Conservation (phyloP, 371 early-diverging fungal genomes). For the Fennellomyces sp. region DNA sequence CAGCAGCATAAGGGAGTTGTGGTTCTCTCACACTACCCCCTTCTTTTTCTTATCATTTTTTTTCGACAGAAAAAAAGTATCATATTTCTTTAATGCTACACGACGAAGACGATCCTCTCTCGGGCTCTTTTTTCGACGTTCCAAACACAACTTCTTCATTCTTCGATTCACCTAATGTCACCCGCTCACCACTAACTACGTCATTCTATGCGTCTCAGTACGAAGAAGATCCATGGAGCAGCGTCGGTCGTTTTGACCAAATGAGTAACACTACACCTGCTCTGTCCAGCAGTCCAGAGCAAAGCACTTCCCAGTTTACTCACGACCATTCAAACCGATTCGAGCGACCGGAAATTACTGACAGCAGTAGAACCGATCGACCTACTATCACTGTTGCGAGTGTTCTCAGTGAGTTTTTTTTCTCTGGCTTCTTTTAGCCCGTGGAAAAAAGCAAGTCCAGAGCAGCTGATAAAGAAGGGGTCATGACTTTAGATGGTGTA, state of each 20-base stretch:
- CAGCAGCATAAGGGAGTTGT: too few relatives aligned
- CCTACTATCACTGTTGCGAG: conserved; percentile 13
- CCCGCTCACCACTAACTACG: conserved; percentile 3
- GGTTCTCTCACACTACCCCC: too few relatives aligned
- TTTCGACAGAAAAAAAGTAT: too few relatives aligned
- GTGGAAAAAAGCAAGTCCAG: background rate
- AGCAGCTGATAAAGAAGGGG: background rate
- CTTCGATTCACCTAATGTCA: conserved; percentile 1
- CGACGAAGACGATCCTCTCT: conserved; percentile 24
- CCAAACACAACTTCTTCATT: conserved; percentile 8
- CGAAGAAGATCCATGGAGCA: conserved; percentile 24
- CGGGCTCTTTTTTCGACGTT: conserved; percentile 13
- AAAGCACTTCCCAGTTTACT: background rate
- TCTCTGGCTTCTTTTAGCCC: background rate
- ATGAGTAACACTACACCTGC: conserved; percentile 1
- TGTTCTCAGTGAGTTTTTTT: conserved; percentile 18
- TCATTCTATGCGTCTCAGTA: conserved; percentile 18
- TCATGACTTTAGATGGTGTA: conserved; percentile 57
- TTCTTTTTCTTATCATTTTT: too few relatives aligned
- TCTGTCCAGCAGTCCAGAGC: background rate
- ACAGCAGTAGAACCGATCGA: background rate
- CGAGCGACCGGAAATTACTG: background rate
- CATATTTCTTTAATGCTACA: conserved; percentile 12
- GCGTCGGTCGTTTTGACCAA: conserved; percentile 9
- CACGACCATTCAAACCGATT: background rate